Evolutionary conservation across 192 early-diverging fungal species (phyloP).

Genomic region (Diversispora eburnea): DNA sequence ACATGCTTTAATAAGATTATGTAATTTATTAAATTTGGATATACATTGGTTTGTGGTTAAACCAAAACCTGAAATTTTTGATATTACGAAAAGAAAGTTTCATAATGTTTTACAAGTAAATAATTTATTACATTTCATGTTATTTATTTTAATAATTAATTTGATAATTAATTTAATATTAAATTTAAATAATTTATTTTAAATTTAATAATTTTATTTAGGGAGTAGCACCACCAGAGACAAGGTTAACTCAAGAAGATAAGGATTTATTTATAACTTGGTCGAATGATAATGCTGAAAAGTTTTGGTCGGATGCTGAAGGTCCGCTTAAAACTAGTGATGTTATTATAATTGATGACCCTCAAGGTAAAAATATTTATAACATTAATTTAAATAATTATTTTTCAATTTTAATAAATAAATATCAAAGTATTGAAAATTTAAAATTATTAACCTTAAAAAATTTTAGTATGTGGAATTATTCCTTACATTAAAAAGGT

Average conservation of each 20-base stretch:
- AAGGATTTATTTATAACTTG: slow-evolving; percentile 59
- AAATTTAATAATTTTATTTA: not conserved
- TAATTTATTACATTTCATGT: not conserved
- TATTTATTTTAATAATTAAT: too few relatives aligned
- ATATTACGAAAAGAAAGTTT: slow-evolving; percentile 85
- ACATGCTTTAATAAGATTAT: slow-evolving; percentile 72
- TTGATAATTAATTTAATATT: too few relatives aligned
- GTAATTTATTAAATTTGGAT: slow-evolving; percentile 62
- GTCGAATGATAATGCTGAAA: slow-evolving; percentile 66
- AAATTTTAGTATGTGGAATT: slow-evolving; percentile 63
- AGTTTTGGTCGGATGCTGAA: slow-evolving; percentile 67
- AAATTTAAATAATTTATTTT: not conserved
- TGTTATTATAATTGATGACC: slow-evolving; percentile 86
- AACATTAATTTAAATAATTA: too few relatives aligned
- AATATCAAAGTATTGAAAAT: too few relatives aligned
- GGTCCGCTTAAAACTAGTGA: slow-evolving; percentile 66
- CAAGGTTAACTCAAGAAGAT: slow-evolving; percentile 57
- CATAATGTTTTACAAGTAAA: slow-evolving; percentile 75
- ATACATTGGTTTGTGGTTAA: slow-evolving; percentile 75
- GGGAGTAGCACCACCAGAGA: slow-evolving; percentile 58
- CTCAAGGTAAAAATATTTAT: slow-evolving; percentile 50
- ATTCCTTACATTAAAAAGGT: slow-evolving; percentile 73
- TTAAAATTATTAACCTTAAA: not conserved
- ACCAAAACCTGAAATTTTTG: slow-evolving; percentile 81
- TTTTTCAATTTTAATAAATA: too few relatives aligned